Conservation (phyloP, 2,329 filamentous ascomycete species). For the Sordariomycetes sp. region DNA sequence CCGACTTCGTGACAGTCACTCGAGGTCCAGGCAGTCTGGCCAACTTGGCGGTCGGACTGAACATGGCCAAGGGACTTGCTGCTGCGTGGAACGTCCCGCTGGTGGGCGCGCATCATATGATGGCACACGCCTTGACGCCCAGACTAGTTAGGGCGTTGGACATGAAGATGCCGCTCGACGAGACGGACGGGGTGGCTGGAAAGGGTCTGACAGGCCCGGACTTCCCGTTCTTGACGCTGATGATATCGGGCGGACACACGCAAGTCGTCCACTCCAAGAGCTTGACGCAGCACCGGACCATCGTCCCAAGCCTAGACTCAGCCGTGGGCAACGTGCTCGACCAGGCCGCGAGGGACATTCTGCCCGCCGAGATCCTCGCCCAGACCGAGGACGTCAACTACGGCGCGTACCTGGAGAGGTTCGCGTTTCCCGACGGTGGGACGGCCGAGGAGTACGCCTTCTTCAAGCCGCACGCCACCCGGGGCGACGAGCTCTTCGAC, state of each 20-base stretch:
- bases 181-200: conserved; percentile 2
- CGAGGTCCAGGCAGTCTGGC: conserved; percentile 82
- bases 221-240: conserved; percentile 81
- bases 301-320: conserved; percentile 68
- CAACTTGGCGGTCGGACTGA: conserved; percentile 68
- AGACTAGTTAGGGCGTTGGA: conserved; percentile 60
- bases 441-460: conserved; percentile 22
- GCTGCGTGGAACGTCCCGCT: conserved; percentile 76
- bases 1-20: conserved; percentile 83
- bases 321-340: conserved; percentile 88
- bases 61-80: conserved; percentile 79
- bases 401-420: conserved; percentile 68
- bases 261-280: conserved; percentile 68
- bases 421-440: conserved; percentile 52
- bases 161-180: conserved; percentile 10
- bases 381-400: conserved; percentile 62
- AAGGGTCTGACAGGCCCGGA: conserved; percentile 29
- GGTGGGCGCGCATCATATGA: conserved; percentile 91
- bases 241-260: conserved; percentile 89
- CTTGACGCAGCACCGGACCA: conserved; percentile 59
- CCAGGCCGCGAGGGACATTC: conserved; percentile 69
- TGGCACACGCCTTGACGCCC: conserved; percentile 87
- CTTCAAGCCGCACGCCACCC: conserved; percentile 37
- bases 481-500: conserved; percentile 17
- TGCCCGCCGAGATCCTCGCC: conserved; percentile 53